Evolutionary conservation across 768 basidiomycete genomes (phyloP).

Genomic region (Pisolithus albus): DNA sequence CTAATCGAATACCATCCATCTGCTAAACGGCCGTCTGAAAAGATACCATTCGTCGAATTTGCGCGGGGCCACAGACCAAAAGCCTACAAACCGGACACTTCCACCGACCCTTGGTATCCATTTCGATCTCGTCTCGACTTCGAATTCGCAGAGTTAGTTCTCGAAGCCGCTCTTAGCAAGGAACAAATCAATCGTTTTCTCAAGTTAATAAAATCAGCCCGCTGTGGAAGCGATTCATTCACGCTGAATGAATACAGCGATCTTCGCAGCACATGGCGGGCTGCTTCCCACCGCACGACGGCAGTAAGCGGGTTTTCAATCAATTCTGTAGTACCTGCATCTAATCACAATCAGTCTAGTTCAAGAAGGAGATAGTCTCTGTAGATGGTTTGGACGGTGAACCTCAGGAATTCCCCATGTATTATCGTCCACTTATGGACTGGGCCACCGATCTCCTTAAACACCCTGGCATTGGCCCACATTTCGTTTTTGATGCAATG

Average conservation of each 20-base stretch:
- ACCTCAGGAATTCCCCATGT: conserved; percentile 13
- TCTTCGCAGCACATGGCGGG: conserved; percentile 18
- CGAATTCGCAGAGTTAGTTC: conserved; percentile 23
- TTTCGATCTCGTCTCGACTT: conserved; percentile 25
- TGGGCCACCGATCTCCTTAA: conserved; percentile 25
- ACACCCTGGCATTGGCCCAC: conserved; percentile 16
- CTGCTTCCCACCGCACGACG: conserved; percentile 1
- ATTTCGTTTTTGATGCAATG: conserved; percentile 29
- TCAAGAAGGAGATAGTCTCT: conserved; percentile 10
- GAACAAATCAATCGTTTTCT: conserved; percentile 15
- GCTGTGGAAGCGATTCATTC: conserved; percentile 5
- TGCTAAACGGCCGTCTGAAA: background rate
- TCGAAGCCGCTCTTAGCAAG: conserved; percentile 16
- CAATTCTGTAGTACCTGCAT: background rate
- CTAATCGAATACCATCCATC: conserved; percentile 18
- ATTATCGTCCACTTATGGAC: conserved; percentile 17
- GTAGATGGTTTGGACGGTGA: conserved; percentile 13
- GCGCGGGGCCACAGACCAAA: background rate
- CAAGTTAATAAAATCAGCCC: conserved; percentile 7
- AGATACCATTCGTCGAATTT: conserved; percentile 5
- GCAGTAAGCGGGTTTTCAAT: background rate
- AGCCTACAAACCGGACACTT: background rate
- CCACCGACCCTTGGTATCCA: conserved; percentile 25
- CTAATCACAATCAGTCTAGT: conserved; percentile 5
- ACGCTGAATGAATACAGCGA: conserved; percentile 13